Base-by-base conservation (phyloP, 2,329 filamentous ascomycete species). In the Akanthomyces muscarius region DNA sequence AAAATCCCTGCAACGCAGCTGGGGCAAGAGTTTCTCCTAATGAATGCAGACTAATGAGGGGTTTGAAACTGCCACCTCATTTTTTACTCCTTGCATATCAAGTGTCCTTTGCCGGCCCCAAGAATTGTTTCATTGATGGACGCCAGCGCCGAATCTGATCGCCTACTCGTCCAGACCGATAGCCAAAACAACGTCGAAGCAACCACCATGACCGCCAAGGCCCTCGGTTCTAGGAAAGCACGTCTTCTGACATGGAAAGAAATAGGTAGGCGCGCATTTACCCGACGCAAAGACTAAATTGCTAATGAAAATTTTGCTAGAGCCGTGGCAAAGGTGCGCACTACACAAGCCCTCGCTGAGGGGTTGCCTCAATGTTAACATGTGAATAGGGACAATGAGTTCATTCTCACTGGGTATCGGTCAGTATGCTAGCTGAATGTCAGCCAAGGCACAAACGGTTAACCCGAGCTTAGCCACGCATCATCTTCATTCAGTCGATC, bases 341-440 rank as follows among this genome's bases (percentile, higher is more conserved):
- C 38, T 18, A 16, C 47, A 30, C 16, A 6, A 16, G 7, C 48
- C 13, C 14, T n/a, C 48, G 28, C 13, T 23, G 21, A 50, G 10
- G 13, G 45, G 5, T 8, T 8, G 41, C 25, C 48, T 33, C 16
- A 47, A 16, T n/a, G n/a, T 42, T 50, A 44, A 60, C 18, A 25
- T 25, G 18, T 33, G 41, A 33, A 25, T 4, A 67, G 66, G 57
- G 66, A 67, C 47, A 68, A 67, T 45, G 66, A 67, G 28, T 68
- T 65, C 36, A 67, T 67, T 33, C 42, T 67, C 3, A 67, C 66
- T 5, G 36, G 63, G 3, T 68, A 68, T 52, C 64, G 66, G 67
- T 68, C 28, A 62, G 63, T 54, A 42, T 10, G 3, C 30, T 13
- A 7, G 30, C 16, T 30, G 10, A 45, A 11, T 10, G 30, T 36